phyloP scores from a whole-genome alignment of 106 monocot species.

The Cymbidium sinense region DNA sequence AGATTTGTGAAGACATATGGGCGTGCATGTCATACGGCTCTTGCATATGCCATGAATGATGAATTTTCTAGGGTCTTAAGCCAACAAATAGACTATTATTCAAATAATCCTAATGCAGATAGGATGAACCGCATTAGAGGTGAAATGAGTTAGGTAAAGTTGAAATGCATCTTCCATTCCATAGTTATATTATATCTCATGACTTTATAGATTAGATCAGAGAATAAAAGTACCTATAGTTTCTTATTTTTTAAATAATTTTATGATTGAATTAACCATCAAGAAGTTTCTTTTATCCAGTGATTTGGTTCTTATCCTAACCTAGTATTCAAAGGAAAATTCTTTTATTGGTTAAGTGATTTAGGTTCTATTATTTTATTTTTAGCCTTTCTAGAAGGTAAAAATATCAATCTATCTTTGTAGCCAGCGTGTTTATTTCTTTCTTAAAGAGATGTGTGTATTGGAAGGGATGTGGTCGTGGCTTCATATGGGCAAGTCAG shows the following conservation, averaged over 20 bases:
- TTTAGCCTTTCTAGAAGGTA: neutral
- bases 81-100: constrained; percentile 94
- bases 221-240: neutral
- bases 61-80: constrained; percentile 94
- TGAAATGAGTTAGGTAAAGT: constrained; percentile 89
- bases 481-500: neutral
- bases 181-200: neutral
- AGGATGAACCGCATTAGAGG: constrained; percentile 92
- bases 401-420: neutral
- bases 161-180: neutral
- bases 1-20: constrained; percentile 92
- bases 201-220: neutral
- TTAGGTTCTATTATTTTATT: neutral
- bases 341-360: neutral
- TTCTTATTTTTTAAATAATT: neutral
- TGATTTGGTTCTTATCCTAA: neutral
- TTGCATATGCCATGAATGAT: constrained; percentile 97
- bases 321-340: neutral
- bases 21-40: constrained; percentile 87
- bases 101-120: constrained; percentile 96
- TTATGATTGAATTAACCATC: neutral
- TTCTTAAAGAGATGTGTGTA: neutral
- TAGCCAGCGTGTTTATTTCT: neutral
- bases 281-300: neutral
- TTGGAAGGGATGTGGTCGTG: neutral